Conservation (phyloP, 768 basidiomycete species). For the Boletus bicolor region DNA sequence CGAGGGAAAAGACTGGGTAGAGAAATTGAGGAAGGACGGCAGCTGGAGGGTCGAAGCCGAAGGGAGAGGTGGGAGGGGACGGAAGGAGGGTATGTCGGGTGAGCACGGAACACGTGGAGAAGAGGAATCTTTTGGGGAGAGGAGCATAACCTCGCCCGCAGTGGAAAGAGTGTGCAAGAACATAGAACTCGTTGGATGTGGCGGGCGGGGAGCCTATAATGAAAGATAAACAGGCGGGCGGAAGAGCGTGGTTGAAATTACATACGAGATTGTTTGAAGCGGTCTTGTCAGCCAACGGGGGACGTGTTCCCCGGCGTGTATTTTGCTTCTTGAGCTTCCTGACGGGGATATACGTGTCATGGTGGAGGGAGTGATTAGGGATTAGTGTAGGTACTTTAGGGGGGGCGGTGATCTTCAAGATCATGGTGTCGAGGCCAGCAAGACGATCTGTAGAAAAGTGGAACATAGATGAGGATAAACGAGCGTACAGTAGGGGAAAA, state of each 20-base stretch:
- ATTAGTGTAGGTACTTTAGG: slow-evolving; percentile 29
- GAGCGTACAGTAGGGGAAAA: slow-evolving; percentile 5
- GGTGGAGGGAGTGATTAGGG: slow-evolving; percentile 18
- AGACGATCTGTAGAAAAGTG: slow-evolving; percentile 39
- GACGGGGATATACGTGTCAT: slow-evolving; percentile 19
- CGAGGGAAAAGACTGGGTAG: slow-evolving; percentile 20
- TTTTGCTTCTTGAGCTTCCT: slow-evolving; percentile 25
- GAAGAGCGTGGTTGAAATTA: slow-evolving; percentile 9
- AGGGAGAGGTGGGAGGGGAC: slow-evolving; percentile 34
- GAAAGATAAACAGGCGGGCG: slow-evolving; percentile 13
- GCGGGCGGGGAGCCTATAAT: slow-evolving; percentile 12
- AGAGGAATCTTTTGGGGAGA: slow-evolving; percentile 10
- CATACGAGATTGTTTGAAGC: slow-evolving; percentile 29
- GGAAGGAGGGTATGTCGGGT: slow-evolving; percentile 19
- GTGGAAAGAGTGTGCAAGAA: slow-evolving; percentile 7
- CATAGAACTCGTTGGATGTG: slow-evolving; percentile 17
- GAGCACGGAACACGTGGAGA: slow-evolving; percentile 13
- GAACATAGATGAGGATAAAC: slow-evolving; percentile 27
- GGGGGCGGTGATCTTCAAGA: slow-evolving; percentile 34
- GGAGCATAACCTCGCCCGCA: slow-evolving; percentile 4
- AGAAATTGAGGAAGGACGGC: slow-evolving; percentile 36
- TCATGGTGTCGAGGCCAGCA: slow-evolving; percentile 41
- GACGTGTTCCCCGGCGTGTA: slow-evolving; percentile 20
- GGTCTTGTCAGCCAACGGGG: slow-evolving; percentile 34
- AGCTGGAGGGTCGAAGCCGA: slow-evolving; percentile 38